These are phyloP conservation scores for Fusarium xylarioides DNA, from an alignment of 2,329 filamentous ascomycete species.

Conservation along the genomic window DNA sequence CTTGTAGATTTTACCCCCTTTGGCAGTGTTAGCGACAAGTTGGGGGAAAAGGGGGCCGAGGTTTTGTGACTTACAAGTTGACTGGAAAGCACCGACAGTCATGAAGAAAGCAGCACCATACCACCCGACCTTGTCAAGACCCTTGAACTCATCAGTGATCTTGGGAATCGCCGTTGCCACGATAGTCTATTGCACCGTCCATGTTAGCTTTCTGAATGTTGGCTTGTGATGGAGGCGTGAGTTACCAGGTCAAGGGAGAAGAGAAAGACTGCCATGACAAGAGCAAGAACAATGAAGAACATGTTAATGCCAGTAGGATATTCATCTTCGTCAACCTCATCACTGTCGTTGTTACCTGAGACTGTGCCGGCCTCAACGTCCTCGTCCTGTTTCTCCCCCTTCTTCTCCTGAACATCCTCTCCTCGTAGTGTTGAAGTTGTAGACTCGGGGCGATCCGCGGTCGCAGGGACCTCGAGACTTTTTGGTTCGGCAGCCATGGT, in stretches of 20 bases:
- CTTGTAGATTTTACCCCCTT: slow-evolving; percentile 58
- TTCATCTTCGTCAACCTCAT: slow-evolving; percentile 43
- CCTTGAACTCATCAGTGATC: slow-evolving; percentile 63
- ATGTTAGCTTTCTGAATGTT: not conserved
- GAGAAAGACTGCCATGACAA: slow-evolving; percentile 60
- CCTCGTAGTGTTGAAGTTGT: slow-evolving; percentile 44
- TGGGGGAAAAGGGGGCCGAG: slow-evolving; percentile 6
- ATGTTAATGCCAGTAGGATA: slow-evolving; percentile 54
- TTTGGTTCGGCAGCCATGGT: slow-evolving; percentile 24
- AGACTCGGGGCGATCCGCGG: slow-evolving; percentile 39
- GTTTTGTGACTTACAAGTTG: slow-evolving; percentile 48
- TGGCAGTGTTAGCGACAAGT: slow-evolving; percentile 30
- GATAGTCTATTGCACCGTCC: slow-evolving; percentile 53
- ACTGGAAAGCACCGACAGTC: slow-evolving; percentile 56
- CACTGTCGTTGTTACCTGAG: slow-evolving; percentile 28
- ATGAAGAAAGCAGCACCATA: slow-evolving; percentile 66
- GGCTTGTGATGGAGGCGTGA: not conserved
- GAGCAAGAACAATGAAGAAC: slow-evolving; percentile 56
- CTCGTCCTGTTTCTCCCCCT: slow-evolving; percentile 38
- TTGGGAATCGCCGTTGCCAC: slow-evolving; percentile 66
- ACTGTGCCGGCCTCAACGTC: slow-evolving; percentile 33
- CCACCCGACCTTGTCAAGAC: slow-evolving; percentile 65
- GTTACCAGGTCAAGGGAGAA: slow-evolving; percentile 58
- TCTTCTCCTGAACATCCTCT: slow-evolving; percentile 43
- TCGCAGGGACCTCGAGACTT: slow-evolving; percentile 38